A percentile compares a stretch with the other conserved stretches of the same genome.
These are phyloP conservation scores for Thalia dealbata DNA, from an alignment of 176 grass and related monocot genomes.

Conservation along the genomic window DNA sequence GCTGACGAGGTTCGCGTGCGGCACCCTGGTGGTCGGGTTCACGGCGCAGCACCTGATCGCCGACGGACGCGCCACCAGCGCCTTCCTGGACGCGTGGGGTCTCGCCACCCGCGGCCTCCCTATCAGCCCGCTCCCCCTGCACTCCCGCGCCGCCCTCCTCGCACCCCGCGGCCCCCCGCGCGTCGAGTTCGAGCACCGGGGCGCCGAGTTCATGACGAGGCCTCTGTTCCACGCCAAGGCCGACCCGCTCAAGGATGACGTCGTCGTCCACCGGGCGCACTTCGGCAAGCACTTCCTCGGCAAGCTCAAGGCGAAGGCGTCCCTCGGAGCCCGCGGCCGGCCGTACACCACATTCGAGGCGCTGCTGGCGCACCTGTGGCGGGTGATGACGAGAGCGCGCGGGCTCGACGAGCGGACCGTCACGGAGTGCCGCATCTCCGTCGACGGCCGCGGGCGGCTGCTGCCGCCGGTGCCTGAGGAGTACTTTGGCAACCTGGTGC, in stretches of 20 bases:
- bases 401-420: constrained; percentile 17
- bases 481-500: constrained; percentile 53
- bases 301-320: constrained; percentile 34
- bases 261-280: constrained; percentile 47
- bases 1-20: constrained; percentile 20
- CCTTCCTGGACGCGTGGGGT: constrained; percentile 17
- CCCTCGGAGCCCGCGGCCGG: constrained; percentile 3
- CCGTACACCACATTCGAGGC: constrained; percentile 55
- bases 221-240: not conserved
- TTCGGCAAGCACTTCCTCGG: constrained; percentile 47
- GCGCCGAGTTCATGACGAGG: not conserved
- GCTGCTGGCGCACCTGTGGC: constrained; percentile 55
- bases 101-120: not conserved
- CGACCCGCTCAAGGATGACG: constrained; percentile 4
- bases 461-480: constrained; percentile 19
- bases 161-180: not conserved
- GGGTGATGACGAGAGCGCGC: constrained; percentile 27
- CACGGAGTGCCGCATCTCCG: constrained; percentile 39
- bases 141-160: not conserved
- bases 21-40: constrained; percentile 10
- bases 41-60: constrained; percentile 11
- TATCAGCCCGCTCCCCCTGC: not conserved
- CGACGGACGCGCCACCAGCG: constrained; percentile 14
- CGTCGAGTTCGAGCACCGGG: constrained; percentile 21
- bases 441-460: constrained; percentile 44